Base-by-base conservation (phyloP, 768 basidiomycete species). In the Boletus huronensis region DNA sequence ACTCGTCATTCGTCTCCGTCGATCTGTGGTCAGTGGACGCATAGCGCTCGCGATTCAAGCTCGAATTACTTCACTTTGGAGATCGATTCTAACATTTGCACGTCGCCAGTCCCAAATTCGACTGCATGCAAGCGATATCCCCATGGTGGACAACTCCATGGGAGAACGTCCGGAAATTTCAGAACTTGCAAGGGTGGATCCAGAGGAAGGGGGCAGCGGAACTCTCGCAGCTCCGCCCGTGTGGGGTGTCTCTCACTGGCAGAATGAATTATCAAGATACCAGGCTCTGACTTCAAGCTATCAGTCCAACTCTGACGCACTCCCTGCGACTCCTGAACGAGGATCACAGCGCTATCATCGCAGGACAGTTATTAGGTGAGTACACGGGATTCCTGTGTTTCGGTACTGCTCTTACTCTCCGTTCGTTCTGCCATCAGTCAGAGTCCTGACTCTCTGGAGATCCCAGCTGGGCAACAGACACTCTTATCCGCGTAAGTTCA, bases 271-370 rank as follows among this genome's bases (percentile, higher is more conserved):
- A 36, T 25, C 40, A 17, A 52, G 1, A 19, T 31, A 46, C 31
- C 47, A 16, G 9, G 29, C 6, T 17, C 43, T 14, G n/a, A 17
- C 26, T 40, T 34, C 52, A 6, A 14, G 11, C 13, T 14, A 14
- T 3, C 21, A n/a, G 11, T 23, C 38, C 14, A n/a, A 42, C 7
- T 42, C 21, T 5, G 10, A 28, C 13, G 28, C n/a, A 23, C 0
- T 41, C 3, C 39, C 58, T 14, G 44, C 53, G 7, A 61, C 42
- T 21, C 63, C 54, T 1, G 62, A 57, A 6, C 7, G 29, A n/a
- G 51, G 25, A 17, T 64, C 58, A 35, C 54, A 31, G 42, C 44
- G 61, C 7, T 63, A 64, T 41, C 21, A 32, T 6, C 13, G 14
- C 6, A 53, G 23, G 58, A 29, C 19, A 17, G 34, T 32, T 11